Evolutionary conservation across 2,329 filamentous ascomycete genomes (phyloP).

Genomic region (Didymella keratinophila): DNA sequence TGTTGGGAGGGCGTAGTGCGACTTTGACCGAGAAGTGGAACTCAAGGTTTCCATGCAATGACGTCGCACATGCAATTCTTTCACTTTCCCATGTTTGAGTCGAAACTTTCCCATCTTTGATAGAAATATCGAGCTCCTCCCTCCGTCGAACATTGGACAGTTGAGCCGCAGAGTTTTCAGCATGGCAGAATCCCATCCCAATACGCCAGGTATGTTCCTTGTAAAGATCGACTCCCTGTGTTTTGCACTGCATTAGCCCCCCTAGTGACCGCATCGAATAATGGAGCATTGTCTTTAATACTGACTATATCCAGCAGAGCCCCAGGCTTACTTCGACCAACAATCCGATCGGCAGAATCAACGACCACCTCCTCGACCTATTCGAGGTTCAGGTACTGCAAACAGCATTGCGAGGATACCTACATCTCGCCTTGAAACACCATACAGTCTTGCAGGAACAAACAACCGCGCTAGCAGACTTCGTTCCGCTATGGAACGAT

Average conservation of each 20-base stretch:
- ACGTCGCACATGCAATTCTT: constrained; percentile 36
- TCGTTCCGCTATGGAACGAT: constrained; percentile 17
- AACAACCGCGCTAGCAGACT: constrained; percentile 19
- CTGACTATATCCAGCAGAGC: constrained; percentile 8
- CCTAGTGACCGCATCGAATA: constrained; percentile 3
- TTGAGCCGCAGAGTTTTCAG: constrained; percentile 12
- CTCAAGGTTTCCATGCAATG: constrained; percentile 24
- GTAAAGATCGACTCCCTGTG: constrained; percentile 3
- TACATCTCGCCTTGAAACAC: constrained; percentile 18
- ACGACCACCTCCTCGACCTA: constrained; percentile 9
- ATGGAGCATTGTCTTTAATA: constrained; percentile 4
- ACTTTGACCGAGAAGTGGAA: constrained; percentile 18
- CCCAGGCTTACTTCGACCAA: constrained; percentile 18
- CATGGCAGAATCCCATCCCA: constrained; percentile 21
- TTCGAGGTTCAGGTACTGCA: constrained; percentile 13
- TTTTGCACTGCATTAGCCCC: constrained; percentile 2
- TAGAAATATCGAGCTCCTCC: constrained; percentile 3
- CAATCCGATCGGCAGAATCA: constrained; percentile 6
- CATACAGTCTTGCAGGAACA: constrained; percentile 12
- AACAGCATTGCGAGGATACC: constrained; percentile 28
- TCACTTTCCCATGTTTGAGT: constrained; percentile 25
- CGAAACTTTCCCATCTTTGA: constrained; percentile 13
- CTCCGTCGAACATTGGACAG: background rate
- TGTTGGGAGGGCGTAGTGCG: constrained; percentile 5
- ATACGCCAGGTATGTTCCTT: constrained; percentile 10